Conservation (phyloP, 805 yeast genomes). For the Nakazawaea holstii region DNA sequence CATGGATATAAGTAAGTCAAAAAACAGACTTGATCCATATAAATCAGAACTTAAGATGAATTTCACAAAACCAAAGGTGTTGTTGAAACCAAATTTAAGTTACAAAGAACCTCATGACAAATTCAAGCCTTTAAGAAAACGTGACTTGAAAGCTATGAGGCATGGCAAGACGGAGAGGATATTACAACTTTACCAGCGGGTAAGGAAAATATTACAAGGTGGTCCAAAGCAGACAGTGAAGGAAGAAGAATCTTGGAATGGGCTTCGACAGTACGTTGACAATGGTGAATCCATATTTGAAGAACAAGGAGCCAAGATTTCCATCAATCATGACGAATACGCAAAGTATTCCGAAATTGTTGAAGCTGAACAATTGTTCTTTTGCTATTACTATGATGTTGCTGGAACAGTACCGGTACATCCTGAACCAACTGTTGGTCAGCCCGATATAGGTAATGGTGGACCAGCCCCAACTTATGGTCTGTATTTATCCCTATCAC, state of each 20-base stretch:
- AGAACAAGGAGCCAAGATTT: constrained; percentile 20
- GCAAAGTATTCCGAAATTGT: constrained; percentile 72
- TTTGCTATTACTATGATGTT: constrained; percentile 63
- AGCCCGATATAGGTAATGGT: constrained; percentile 53
- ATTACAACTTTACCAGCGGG: neutral
- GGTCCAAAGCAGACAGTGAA: no score
- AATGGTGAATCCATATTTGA: constrained; percentile 7
- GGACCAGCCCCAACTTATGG: constrained; percentile 60
- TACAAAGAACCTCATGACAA: constrained; percentile 29
- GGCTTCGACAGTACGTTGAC: constrained; percentile 61
- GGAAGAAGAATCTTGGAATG: constrained; percentile 54
- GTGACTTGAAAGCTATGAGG: constrained; percentile 1
- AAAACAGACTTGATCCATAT: constrained; percentile 48
- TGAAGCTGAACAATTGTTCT: constrained; percentile 49
- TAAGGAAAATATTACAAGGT: neutral
- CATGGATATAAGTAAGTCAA: constrained; percentile 48
- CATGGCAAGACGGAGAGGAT: constrained; percentile 1
- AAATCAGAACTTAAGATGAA: constrained; percentile 39
- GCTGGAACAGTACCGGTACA: constrained; percentile 57
- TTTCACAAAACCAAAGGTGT: constrained; percentile 48
- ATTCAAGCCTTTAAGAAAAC: constrained; percentile 3
- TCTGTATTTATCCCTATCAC: constrained; percentile 49
- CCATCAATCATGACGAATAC: constrained; percentile 57
- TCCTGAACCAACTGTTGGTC: constrained; percentile 28
- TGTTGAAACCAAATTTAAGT: constrained; percentile 68